Base-by-base conservation (phyloP, 164 flowering plant species). In the Tetracentron sinense region DNA sequence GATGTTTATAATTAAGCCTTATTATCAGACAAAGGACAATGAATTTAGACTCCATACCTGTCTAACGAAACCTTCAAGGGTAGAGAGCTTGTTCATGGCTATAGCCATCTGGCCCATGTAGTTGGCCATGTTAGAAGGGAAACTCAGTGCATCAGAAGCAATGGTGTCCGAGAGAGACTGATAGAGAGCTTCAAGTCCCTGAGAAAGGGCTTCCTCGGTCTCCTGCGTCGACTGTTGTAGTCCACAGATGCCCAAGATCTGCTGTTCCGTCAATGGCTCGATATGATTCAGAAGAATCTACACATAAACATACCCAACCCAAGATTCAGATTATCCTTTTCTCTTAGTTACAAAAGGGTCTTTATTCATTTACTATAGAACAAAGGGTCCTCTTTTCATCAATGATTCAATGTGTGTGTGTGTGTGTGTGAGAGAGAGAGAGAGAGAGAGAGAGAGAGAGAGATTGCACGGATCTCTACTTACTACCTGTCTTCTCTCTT, bases 21-120 rank as follows among this genome's bases (percentile, higher is more conserved):
- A n/a, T n/a, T n/a, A n/a, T n/a, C n/a, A n/a, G n/a, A n/a, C n/a
- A n/a, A n/a, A n/a, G n/a, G n/a, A n/a, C n/a, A n/a, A n/a, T n/a
- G n/a, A n/a, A n/a, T n/a, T n/a, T n/a, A n/a, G n/a, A n/a, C n/a
- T n/a, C n/a, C n/a, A n/a, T 78, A 95, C 99, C 98, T 92, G 97
- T 78, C 89, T 75, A 31, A 90, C 92, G 33, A 95, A 87, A 44
- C 84, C 84, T 72, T 95, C 99, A 21, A 95, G 79, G 47, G 90
- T 79, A 57, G 97, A 83, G 70, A 95, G 89, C 78, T 95, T 90
- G 88, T 79, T 92, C 76, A 88, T 79, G 78, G 99, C 97, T 0
- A 88, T 7, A 42, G 97, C 94, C 99, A 95, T 92, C 65, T 92
- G 97, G 17, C 85, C 90, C 96, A 88, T 92, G 84, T 85, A 91